Evolutionary conservation across 2,329 filamentous ascomycete species (phyloP).

Genomic region (Endoconidiophora laricicola): DNA sequence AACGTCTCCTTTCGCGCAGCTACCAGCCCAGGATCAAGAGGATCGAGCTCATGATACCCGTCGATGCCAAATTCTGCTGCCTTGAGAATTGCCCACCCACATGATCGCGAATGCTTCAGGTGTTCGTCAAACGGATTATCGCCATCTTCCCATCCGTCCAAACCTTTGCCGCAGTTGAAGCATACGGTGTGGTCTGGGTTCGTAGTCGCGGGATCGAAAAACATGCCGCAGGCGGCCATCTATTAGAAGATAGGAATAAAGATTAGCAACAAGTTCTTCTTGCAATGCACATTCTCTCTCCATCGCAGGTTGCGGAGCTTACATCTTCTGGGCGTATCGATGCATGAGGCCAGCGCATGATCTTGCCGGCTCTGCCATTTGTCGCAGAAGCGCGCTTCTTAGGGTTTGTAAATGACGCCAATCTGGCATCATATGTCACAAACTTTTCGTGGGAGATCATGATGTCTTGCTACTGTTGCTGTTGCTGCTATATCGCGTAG

Average conservation of each 20-base stretch:
- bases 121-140: slow-evolving; percentile 79
- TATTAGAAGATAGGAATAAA: slow-evolving; percentile 21
- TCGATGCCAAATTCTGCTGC: slow-evolving; percentile 44
- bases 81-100: slow-evolving; percentile 69
- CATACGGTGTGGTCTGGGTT: slow-evolving; percentile 80
- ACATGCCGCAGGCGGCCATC: slow-evolving; percentile 86
- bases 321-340: slow-evolving; percentile 21
- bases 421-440: slow-evolving; percentile 55
- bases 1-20: slow-evolving; percentile 74
- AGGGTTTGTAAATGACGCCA: slow-evolving; percentile 57
- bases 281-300: too few species aligned
- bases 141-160: slow-evolving; percentile 82
- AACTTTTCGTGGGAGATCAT: slow-evolving; percentile 25
- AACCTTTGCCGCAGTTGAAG: slow-evolving; percentile 66
- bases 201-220: slow-evolving; percentile 58
- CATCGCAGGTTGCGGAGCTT: slow-evolving; percentile 10
- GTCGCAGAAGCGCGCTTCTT: slow-evolving; percentile 57
- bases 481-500: too few species aligned
- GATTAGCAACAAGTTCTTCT: neutral
- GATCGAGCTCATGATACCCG: slow-evolving; percentile 54
- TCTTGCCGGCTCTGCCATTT: slow-evolving; percentile 33
- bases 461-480: neutral
- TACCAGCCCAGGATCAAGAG: slow-evolving; percentile 51
- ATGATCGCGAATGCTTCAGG: slow-evolving; percentile 62
- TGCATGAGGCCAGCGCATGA: slow-evolving; percentile 60